Conservation (phyloP, 345 rosid genomes). For the Brassica carinata region DNA sequence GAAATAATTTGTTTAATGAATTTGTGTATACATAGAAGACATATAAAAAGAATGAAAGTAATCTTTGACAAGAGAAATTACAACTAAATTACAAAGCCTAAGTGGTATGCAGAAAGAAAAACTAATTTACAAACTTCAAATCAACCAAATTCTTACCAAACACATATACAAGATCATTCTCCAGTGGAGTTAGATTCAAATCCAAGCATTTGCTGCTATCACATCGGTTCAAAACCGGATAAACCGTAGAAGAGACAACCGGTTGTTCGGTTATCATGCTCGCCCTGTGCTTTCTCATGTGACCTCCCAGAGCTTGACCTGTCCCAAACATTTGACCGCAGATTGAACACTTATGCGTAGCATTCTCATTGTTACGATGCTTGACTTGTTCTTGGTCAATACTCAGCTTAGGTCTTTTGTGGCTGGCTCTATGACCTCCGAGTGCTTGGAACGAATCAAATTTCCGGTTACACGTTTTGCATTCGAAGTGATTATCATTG, state of each 20-base stretch:
- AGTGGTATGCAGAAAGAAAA: neutral
- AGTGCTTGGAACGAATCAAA: conserved; percentile 76
- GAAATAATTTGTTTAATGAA: neutral
- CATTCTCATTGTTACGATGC: conserved; percentile 20
- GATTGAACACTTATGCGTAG: conserved; percentile 53
- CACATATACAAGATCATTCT: conserved; percentile 54
- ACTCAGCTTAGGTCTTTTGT: conserved; percentile 49
- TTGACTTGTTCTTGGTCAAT: conserved; percentile 30
- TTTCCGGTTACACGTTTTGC: conserved; percentile 66
- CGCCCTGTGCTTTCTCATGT: conserved; percentile 64
- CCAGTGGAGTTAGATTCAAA: conserved; percentile 71
- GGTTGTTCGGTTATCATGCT: neutral
- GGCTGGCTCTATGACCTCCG: conserved; percentile 79
- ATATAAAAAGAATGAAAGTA: neutral
- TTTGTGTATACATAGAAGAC: neutral
- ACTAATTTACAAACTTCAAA: neutral
- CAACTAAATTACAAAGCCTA: neutral
- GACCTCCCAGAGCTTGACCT: conserved; percentile 80
- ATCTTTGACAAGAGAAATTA: too few species aligned
- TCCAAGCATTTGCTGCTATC: conserved; percentile 53
- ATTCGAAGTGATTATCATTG: conserved; percentile 43
- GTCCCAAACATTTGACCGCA: conserved; percentile 55
- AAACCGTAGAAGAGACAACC: conserved; percentile 2
- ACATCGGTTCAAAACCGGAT: conserved; percentile 51
- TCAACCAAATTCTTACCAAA: neutral